Base-by-base conservation (phyloP, 495 filamentous ascomycete genomes). In the Rostrohypoxylon terebratum region DNA sequence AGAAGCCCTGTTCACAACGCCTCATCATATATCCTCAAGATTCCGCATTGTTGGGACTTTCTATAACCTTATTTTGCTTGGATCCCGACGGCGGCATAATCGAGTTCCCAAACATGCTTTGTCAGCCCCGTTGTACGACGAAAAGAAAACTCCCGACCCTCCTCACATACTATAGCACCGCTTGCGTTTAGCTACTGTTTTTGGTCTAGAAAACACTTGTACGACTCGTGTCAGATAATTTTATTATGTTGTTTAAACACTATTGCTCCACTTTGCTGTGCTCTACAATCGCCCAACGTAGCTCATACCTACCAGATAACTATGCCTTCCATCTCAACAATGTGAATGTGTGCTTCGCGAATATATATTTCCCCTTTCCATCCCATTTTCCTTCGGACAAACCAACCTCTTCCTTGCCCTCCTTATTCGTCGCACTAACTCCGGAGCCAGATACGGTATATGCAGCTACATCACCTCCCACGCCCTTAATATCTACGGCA, bases 331-430 rank as follows among this genome's bases (percentile, higher is more conserved):
- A 93, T 69, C 89, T 77, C 72, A 93, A 73, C 72, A 93, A 74
- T 8, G 89, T 92, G 36, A 93, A 80, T 0, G 89, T 89, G 68
- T 89, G 87, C 79, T 88, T 92, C 0, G 81, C 79, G 79, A 94
- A 94, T 2, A 77, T 81, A 73, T 87, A 92, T 55, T 76, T 75
- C 1, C 84, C 88, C 60, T 83, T 76, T 0, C 85, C 88, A 75
- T 88, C 82, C 90, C 91, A 92, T 38, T 75, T 84, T 21, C 81
- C 84, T 80, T 92, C 89, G 25, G 79, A 55, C 20, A 93, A 76
- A 21, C 80, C 77, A 1, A 93, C 91, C 62, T 87, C 85, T 71
- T 91, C 81, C 72, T 85, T 84, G 1, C 81, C 86, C 25, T 86
- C 87, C 61, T 84, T 88, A 77, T 93, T 93, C 13, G 85, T 85